Conservation (phyloP, 192 early-diverging fungal genomes). For the Coemansia reversa region DNA sequence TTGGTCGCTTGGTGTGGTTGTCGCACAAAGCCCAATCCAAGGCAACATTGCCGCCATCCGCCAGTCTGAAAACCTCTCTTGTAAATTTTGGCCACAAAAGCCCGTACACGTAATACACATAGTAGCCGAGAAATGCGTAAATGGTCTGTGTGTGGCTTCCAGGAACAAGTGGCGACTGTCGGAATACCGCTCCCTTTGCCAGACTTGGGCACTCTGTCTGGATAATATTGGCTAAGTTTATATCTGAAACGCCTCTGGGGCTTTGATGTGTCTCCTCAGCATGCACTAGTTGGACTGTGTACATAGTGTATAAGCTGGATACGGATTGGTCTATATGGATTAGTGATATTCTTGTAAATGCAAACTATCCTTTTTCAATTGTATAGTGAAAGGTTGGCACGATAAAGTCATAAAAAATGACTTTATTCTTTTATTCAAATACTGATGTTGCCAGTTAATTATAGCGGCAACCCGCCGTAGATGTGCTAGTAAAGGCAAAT, state of each 20-base stretch:
- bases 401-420: not conserved
- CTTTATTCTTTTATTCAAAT: not conserved
- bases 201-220: constrained; percentile 57
- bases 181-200: constrained; percentile 54
- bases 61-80: constrained; percentile 64
- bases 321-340: not conserved
- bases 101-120: constrained; percentile 55
- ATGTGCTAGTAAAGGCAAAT: constrained; percentile 9
- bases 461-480: not conserved
- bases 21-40: constrained; percentile 81
- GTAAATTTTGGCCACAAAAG: constrained; percentile 28
- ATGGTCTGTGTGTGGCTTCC: constrained; percentile 80
- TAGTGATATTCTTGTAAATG: no score
- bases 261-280: constrained; percentile 14
- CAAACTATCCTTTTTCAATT: no score
- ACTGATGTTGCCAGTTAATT: not conserved
- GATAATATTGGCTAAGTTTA: constrained; percentile 29
- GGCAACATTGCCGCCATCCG: constrained; percentile 82
- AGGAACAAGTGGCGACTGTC: constrained; percentile 69
- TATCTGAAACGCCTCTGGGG: constrained; percentile 8
- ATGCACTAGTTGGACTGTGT: constrained; percentile 36
- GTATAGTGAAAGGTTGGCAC: not conserved
- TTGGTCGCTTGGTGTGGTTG: constrained; percentile 61
- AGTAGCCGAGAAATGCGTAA: constrained; percentile 44
- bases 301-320: constrained; percentile 17